Evolutionary conservation across 805 yeast genomes (phyloP).

Genomic region (Kuraishia cidri): DNA sequence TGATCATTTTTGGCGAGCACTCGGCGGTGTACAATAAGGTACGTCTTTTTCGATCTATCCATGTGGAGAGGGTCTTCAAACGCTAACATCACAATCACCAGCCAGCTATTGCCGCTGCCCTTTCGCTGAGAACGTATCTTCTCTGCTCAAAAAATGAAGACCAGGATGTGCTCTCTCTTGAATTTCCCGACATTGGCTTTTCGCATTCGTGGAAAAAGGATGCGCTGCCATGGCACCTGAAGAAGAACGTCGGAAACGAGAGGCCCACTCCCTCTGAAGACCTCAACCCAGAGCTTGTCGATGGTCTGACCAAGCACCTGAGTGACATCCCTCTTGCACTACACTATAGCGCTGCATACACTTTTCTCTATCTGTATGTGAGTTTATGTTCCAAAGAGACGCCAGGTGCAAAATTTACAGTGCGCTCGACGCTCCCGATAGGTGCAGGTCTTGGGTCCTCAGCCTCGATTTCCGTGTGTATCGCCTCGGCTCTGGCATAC

Average conservation of each 20-base stretch:
- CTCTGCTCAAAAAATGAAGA: conserved; percentile 42
- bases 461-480: conserved; percentile 80
- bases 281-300: conserved; percentile 48
- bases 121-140: conserved; percentile 76
- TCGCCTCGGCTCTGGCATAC: conserved; percentile 64
- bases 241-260: conserved; percentile 12
- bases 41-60: conserved; percentile 9
- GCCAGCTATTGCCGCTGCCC: conserved; percentile 95
- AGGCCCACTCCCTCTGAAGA: conserved; percentile 36
- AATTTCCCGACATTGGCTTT: conserved; percentile 78
- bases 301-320: conserved; percentile 34
- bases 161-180: conserved; percentile 41
- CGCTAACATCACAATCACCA: too few species aligned
- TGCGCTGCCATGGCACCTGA: conserved; percentile 54
- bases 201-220: conserved; percentile 50
- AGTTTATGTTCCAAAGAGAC: conserved; percentile 39
- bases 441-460: conserved; percentile 97
- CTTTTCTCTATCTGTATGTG: conserved; percentile 73
- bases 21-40: conserved; percentile 84
- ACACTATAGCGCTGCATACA: conserved; percentile 71
- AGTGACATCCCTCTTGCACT: conserved; percentile 39
- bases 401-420: conserved; percentile 48
- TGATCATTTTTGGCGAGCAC: conserved; percentile 93
- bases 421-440: conserved; percentile 81
- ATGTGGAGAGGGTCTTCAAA: too few species aligned